Percentiles rank a stretch among this genome's conserved stretches.
phyloP scores from a whole-genome alignment of 1,284 basidiomycete genomes.

The Mycena sp. region DNA sequence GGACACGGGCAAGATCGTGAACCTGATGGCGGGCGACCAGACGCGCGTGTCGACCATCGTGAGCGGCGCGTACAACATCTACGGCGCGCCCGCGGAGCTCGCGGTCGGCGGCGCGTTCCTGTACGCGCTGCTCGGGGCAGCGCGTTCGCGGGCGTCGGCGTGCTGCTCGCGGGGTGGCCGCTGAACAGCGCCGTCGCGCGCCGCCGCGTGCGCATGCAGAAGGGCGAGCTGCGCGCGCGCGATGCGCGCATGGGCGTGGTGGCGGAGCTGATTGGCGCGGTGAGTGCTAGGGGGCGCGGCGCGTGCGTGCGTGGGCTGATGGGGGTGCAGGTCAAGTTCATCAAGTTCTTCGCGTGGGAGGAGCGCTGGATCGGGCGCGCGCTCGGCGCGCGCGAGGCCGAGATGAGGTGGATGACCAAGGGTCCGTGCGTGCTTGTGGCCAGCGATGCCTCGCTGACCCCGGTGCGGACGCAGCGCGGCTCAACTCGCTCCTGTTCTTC shows the following conservation, averaged over 20 bases:
- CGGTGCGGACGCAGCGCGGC: conserved; percentile 54
- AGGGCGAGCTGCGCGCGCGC: conserved; percentile 75
- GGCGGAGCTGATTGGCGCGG: conserved; percentile 83
- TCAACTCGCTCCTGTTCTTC: conserved; percentile 73
- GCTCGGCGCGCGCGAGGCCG: conserved; percentile 65
- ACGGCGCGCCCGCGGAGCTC: conserved; percentile 82
- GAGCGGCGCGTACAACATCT: conserved; percentile 67
- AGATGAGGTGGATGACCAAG: conserved; percentile 57
- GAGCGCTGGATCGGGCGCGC: conserved; percentile 73
- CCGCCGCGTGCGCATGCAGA: conserved; percentile 76
- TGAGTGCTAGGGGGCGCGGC: neutral
- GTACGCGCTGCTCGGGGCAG: conserved; percentile 59
- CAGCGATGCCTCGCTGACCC: neutral
- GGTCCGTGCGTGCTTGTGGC: neutral
- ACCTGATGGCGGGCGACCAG: conserved; percentile 79
- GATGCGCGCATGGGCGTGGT: conserved; percentile 89
- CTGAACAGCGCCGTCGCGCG: conserved; percentile 73
- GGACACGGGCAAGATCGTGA: conserved; percentile 81
- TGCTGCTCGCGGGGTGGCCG: conserved; percentile 81
- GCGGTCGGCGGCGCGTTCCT: conserved; percentile 80
- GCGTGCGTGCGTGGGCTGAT: neutral
- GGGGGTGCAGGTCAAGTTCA: conserved; percentile 52
- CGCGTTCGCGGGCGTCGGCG: conserved; percentile 86
- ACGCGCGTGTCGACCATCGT: conserved; percentile 50
- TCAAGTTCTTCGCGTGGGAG: conserved; percentile 91